A percentile compares a stretch with the other conserved stretches of the same genome.
These are phyloP conservation scores for Sutorius eximius DNA, from an alignment of 1,284 basidiomycete species.

Conservation along the genomic window DNA sequence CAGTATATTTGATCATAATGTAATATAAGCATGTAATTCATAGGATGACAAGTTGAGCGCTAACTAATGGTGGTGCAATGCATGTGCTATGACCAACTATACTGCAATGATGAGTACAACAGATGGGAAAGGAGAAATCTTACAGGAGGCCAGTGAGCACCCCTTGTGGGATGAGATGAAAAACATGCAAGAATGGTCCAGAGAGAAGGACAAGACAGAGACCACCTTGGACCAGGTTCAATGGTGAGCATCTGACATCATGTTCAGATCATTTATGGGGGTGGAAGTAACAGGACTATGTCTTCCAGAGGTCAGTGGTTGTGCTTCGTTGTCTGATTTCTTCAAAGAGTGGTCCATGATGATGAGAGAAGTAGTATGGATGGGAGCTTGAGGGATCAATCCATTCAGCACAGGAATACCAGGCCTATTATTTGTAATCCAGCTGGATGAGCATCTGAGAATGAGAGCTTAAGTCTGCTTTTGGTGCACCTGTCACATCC, in stretches of 20 bases:
- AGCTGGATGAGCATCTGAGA: no score
- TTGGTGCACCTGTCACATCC: no score
- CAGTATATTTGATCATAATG: neutral
- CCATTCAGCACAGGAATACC: conserved; percentile 95
- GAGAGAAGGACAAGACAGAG: conserved; percentile 80
- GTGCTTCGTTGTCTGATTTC: conserved; percentile 45
- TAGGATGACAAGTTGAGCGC: no score
- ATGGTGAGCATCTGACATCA: conserved; percentile 35
- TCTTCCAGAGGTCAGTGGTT: conserved; percentile 12
- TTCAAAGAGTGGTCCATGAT: conserved; percentile 62
- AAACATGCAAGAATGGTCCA: conserved; percentile 78
- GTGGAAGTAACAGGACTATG: neutral
- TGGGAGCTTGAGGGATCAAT: conserved; percentile 93
- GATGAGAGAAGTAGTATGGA: conserved; percentile 86
- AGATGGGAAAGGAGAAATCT: conserved; percentile 27
- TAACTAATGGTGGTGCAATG: neutral
- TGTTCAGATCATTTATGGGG: conserved; percentile 21
- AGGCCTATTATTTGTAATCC: no score
- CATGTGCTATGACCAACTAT: neutral
- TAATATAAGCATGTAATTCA: neutral
- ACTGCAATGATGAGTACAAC: conserved; percentile 2
- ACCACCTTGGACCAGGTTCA: conserved; percentile 82
- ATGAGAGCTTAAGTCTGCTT: no score
- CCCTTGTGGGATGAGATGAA: conserved; percentile 74
- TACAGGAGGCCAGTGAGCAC: conserved; percentile 77